These are phyloP conservation scores for Fragilariopsis cylindrus DNA, from an alignment of 108 stramenopile genomes.

Conservation along the genomic window DNA sequence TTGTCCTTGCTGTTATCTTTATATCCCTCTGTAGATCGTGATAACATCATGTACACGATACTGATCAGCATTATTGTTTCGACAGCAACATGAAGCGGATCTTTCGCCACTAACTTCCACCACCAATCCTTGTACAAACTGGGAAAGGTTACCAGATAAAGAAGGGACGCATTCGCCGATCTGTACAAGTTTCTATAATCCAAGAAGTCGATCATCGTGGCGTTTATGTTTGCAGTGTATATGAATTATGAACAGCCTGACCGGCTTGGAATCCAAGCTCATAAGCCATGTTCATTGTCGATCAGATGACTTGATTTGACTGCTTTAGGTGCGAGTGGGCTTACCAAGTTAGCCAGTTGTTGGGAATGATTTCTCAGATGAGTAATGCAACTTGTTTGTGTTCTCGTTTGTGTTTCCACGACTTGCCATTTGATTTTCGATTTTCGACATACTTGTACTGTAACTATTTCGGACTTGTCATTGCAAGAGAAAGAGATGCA, in stretches of 20 bases:
- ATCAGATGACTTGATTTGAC: too few relatives aligned
- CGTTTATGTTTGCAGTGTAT: conserved; percentile 15
- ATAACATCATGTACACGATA: conserved; percentile 81
- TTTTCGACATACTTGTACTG: too few relatives aligned
- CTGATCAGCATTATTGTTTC: conserved; percentile 91
- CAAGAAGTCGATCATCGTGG: conserved; percentile 3
- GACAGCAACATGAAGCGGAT: conserved; percentile 93
- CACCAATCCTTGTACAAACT: conserved; percentile 78
- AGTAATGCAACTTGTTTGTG: too few relatives aligned
- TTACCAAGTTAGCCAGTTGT: too few relatives aligned
- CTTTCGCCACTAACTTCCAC: conserved; percentile 70
- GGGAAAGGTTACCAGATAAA: conserved; percentile 43
- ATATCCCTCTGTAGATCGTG: conserved; percentile 55
- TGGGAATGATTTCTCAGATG: too few relatives aligned
- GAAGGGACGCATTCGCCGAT: neutral
- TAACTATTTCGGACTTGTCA: too few relatives aligned
- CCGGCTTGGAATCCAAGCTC: conserved; percentile 39
- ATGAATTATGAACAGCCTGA: conserved; percentile 18
- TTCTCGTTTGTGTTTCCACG: too few relatives aligned
- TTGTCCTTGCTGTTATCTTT: conserved; percentile 47
- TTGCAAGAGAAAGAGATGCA: too few relatives aligned
- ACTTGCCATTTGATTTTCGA: too few relatives aligned
- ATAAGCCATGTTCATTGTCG: too few relatives aligned
- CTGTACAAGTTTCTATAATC: neutral
- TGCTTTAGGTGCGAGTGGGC: too few relatives aligned